Percentiles rank a stretch among this genome's conserved stretches.
Evolutionary conservation across 202 grass and related monocot genomes (phyloP).

Genomic region (Saccharum hybrid): DNA sequence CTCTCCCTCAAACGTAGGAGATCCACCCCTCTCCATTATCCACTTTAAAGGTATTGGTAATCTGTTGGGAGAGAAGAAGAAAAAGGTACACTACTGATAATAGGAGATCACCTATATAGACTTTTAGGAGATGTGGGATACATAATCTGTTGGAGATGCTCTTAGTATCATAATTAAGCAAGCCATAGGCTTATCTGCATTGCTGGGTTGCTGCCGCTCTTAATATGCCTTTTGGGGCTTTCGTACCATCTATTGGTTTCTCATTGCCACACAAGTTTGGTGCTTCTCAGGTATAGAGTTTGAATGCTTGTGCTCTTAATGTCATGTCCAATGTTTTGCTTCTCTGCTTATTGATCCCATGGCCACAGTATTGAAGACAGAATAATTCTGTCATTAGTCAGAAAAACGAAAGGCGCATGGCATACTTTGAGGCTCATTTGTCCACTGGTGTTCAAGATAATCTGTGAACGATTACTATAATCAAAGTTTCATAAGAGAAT

Average conservation of each 20-base stretch:
- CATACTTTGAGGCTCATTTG: not conserved
- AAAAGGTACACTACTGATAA: too few relatives aligned
- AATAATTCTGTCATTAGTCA: not conserved
- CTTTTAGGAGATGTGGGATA: too few relatives aligned
- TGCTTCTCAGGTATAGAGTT: not conserved
- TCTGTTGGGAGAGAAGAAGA: too few relatives aligned
- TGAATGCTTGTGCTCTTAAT: not conserved
- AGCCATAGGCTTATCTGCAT: not conserved
- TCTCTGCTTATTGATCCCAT: not conserved
- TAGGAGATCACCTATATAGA: too few relatives aligned
- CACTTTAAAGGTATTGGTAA: too few relatives aligned
- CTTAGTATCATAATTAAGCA: not conserved
- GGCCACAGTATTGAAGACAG: too few relatives aligned
- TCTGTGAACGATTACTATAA: not conserved
- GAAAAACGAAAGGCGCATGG: not conserved
- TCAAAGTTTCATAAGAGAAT: not conserved
- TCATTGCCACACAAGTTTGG: not conserved
- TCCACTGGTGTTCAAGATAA: not conserved
- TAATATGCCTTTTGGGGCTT: too few relatives aligned
- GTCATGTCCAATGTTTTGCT: not conserved
- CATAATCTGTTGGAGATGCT: too few relatives aligned
- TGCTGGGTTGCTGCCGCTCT: not conserved
- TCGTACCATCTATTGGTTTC: not conserved
- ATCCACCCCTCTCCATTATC: not conserved
- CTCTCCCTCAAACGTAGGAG: too few relatives aligned